Conservation (phyloP, 2,329 filamentous ascomycete genomes). For the Neopestalotiopsis rosae region DNA sequence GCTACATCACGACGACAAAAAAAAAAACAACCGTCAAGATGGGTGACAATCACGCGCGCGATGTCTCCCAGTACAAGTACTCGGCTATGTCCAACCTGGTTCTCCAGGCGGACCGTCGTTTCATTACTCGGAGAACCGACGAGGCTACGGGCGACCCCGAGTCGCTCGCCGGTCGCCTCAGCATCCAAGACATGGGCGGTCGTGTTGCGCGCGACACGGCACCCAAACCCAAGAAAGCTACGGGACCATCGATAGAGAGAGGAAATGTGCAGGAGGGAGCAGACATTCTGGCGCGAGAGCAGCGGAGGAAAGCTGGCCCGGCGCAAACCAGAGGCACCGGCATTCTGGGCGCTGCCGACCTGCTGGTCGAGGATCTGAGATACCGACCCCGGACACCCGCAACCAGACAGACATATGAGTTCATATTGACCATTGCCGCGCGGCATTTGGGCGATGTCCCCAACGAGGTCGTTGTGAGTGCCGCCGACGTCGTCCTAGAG, state of each 20-base stretch:
- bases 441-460: constrained; percentile 90
- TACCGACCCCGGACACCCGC: constrained; percentile 92
- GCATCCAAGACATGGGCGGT: constrained; percentile 92
- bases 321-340: constrained; percentile 74
- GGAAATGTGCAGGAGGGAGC: constrained; percentile 80
- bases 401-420: constrained; percentile 90
- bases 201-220: constrained; percentile 79
- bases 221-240: constrained; percentile 80
- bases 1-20: constrained; percentile 19
- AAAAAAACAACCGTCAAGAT: constrained; percentile 53
- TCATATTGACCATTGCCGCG: constrained; percentile 90
- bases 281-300: constrained; percentile 82
- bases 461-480: constrained; percentile 89
- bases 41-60: constrained; percentile 72
- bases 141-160: constrained; percentile 97
- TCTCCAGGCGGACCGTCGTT: constrained; percentile 97
- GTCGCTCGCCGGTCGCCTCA: constrained; percentile 92
- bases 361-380: constrained; percentile 86
- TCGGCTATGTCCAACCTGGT: constrained; percentile 99
- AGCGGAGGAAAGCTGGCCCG: constrained; percentile 79
- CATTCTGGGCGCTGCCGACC: constrained; percentile 82
- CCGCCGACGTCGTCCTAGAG: constrained; percentile 89
- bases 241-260: constrained; percentile 73
- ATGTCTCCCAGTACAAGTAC: constrained; percentile 98
- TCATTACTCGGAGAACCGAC: constrained; percentile 89